Evolutionary conservation across 345 rosid genomes (phyloP).

Genomic region (Mangifera indica): DNA sequence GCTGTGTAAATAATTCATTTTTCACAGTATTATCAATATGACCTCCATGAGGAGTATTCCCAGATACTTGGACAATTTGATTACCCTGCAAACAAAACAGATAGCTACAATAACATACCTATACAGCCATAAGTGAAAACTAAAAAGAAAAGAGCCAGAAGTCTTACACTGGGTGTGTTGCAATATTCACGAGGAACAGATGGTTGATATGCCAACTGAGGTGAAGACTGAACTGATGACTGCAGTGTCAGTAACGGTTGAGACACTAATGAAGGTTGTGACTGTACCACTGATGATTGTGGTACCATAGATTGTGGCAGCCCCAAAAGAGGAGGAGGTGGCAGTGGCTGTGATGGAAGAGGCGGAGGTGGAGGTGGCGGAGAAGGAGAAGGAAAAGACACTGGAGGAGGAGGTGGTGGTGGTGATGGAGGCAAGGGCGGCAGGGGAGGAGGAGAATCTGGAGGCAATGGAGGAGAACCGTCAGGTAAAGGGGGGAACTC

Average conservation of each 20-base stretch:
- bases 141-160: conserved; percentile 3
- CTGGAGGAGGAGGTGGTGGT: conserved; percentile 30
- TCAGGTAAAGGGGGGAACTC: conserved; percentile 42
- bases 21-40: conserved; percentile 47
- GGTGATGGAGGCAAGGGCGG: conserved; percentile 77
- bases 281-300: conserved; percentile 35
- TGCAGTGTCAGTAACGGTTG: conserved; percentile 45
- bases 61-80: conserved; percentile 56
- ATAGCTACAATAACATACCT: conserved; percentile 8
- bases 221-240: conserved; percentile 48
- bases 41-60: conserved; percentile 50
- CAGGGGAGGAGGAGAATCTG: conserved; percentile 68
- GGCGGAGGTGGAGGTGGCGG: conserved; percentile 44
- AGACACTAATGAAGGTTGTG: conserved; percentile 47
- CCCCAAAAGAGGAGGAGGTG: conserved; percentile 33
- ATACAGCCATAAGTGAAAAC: neutral
- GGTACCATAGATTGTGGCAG: conserved; percentile 39
- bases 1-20: conserved; percentile 58
- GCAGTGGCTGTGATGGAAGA: conserved; percentile 33
- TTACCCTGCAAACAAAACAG: conserved; percentile 49
- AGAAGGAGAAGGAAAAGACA: conserved; percentile 46
- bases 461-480: conserved; percentile 70
- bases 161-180: conserved; percentile 47
- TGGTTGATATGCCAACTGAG: conserved; percentile 58
- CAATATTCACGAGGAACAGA: conserved; percentile 52